Evolutionary conservation across 352 stramenopile genomes (phyloP).

Genomic region (Phytopythium litorale): DNA sequence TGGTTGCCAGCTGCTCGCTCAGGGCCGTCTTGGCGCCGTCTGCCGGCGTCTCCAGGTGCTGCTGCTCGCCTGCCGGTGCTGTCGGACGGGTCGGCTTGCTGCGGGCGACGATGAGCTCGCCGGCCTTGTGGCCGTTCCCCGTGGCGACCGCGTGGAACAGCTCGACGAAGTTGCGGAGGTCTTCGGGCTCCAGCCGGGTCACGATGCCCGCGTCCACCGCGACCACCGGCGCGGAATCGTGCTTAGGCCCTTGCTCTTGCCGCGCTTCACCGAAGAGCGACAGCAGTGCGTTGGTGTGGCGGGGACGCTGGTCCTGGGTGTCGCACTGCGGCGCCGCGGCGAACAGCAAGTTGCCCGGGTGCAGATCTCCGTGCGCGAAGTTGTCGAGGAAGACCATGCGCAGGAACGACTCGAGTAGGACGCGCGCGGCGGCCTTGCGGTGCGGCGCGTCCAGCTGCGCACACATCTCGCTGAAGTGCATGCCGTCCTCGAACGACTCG

Average conservation of each 20-base stretch:
- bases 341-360: slow-evolving; percentile 90
- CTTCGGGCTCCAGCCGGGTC: slow-evolving; percentile 65
- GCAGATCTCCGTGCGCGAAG: slow-evolving; percentile 92
- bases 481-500: slow-evolving; percentile 86
- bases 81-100: slow-evolving; percentile 31
- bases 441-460: slow-evolving; percentile 38
- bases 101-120: slow-evolving; percentile 66
- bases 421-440: slow-evolving; percentile 59
- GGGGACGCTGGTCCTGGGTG: not conserved
- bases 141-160: slow-evolving; percentile 82
- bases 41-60: not conserved
- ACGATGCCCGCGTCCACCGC: slow-evolving; percentile 86
- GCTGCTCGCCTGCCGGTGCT: not conserved
- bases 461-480: slow-evolving; percentile 70
- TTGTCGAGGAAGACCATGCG: slow-evolving; percentile 97
- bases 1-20: slow-evolving; percentile 10
- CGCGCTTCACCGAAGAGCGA: slow-evolving; percentile 1
- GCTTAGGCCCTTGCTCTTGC: slow-evolving; percentile 1
- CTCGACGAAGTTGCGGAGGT: slow-evolving; percentile 84
- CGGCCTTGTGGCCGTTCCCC: slow-evolving; percentile 75
- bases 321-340: not conserved
- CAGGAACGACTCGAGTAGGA: slow-evolving; percentile 86
- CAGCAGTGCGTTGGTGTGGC: not conserved
- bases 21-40: not conserved
- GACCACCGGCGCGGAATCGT: slow-evolving; percentile 38